Base-by-base conservation (phyloP, 225 moss, liverwort and hornwort genomes). In the Sphagnum contortum region DNA sequence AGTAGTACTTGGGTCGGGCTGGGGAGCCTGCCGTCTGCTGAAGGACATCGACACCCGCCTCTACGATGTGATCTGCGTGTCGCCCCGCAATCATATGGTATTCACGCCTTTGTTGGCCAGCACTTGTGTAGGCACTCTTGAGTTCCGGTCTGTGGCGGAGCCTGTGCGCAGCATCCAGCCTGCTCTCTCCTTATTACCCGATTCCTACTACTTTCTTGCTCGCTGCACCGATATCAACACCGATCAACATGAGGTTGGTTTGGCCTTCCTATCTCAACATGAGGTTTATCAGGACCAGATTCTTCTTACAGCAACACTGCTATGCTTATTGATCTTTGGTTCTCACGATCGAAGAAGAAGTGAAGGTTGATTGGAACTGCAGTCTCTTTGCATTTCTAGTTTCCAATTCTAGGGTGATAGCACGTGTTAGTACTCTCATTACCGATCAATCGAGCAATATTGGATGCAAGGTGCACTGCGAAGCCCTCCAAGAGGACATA, bases 11-110 rank as follows among this genome's bases (percentile, higher is more conserved):
- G 84, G 93, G 10, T 63, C 85, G 7, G 91, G 94, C 57, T 89
- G 94, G 91, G 87, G 82, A 3, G 91, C 78, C 55, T 87, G 91
- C 72, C 83, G 89, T 45, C 71, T 91, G 58, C 76, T 91, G 51
- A 94, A 87, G 68, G 91, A 85, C 61, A 69, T 89, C 54, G 73
- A 91, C 58, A 71, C 89, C 6, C 74, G 81, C 48, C 47, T 81
- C 3, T 94, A 81, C 62, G 89, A 94, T 68, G 76, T 90, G 14
- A 81, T 89, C 44, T 91, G 84, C 73, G 70, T 91, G 29, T 94
- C 94, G 9, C 89, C 87, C 5, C 81, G 85, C 56, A 94, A 91
- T 71, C 89, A 94, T 55, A 87, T 94, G 89, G 91, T 94, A 13
- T 94, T 91, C 70, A 89, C 94, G 50, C 89, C 94, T 66, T 76